Evolutionary conservation across 1,284 basidiomycete genomes (phyloP).

Genomic region (Hemileia vastatrix): DNA sequence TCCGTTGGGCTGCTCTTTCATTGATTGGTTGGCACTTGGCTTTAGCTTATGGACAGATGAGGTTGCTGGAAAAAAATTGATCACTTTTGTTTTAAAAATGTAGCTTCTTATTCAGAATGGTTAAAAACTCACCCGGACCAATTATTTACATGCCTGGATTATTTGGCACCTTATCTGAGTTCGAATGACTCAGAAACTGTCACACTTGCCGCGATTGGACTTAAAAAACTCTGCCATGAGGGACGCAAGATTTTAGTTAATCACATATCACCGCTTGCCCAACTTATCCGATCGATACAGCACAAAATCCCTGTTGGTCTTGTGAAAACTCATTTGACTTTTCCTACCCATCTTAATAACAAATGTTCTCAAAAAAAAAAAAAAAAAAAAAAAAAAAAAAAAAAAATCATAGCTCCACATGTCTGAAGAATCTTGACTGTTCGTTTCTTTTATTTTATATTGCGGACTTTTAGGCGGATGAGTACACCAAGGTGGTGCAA

Average conservation of each 20-base stretch:
- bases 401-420: too few species aligned
- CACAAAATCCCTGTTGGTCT: conserved; percentile 30
- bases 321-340: too few species aligned
- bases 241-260: conserved; percentile 29
- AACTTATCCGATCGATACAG: conserved; percentile 31
- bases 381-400: too few species aligned
- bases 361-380: too few species aligned
- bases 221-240: conserved; percentile 31
- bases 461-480: conserved; percentile 23
- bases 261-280: conserved; percentile 34
- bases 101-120: conserved; percentile 34
- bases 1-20: conserved; percentile 28
- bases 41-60: background rate
- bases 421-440: too few species aligned
- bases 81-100: conserved; percentile 9
- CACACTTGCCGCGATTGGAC: conserved; percentile 30
- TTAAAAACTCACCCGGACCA: conserved; percentile 28
- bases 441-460: background rate
- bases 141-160: conserved; percentile 22
- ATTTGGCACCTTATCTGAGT: conserved; percentile 28
- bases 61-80: background rate
- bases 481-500: conserved; percentile 37
- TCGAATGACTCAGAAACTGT: conserved; percentile 22
- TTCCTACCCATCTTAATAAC: too few species aligned
- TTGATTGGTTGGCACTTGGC: conserved; percentile 20